Evolutionary conservation across 2,329 filamentous ascomycete species (phyloP).

Genomic region (Raffaelea deltoideospora): DNA sequence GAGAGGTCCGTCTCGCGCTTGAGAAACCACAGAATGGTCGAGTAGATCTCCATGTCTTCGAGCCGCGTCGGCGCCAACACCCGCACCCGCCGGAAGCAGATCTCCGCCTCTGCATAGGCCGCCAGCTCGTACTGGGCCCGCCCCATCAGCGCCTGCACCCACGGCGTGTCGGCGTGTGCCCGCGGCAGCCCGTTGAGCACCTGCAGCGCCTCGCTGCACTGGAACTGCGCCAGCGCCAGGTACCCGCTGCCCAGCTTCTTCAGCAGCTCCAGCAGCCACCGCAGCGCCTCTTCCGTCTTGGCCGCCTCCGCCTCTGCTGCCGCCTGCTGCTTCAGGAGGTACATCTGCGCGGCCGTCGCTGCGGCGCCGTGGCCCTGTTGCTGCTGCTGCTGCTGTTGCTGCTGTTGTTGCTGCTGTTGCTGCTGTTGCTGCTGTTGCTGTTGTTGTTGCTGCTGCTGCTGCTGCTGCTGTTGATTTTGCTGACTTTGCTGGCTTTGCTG

Average conservation of each 20-base stretch:
- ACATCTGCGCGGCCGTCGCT: constrained; percentile 1
- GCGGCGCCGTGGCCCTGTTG: too few species aligned
- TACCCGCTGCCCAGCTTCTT: constrained; percentile 72
- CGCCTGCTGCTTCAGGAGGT: constrained; percentile 20
- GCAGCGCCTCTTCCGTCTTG: constrained; percentile 61
- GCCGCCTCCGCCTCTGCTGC: constrained; percentile 34
- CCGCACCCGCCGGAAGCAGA: constrained; percentile 66
- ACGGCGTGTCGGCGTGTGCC: constrained; percentile 75
- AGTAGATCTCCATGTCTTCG: constrained; percentile 96
- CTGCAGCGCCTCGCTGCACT: constrained; percentile 61
- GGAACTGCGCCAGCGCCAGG: constrained; percentile 62
- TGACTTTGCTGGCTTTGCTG: neutral
- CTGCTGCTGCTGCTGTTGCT: neutral
- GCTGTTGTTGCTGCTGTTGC: constrained; percentile 1
- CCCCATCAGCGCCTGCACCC: constrained; percentile 82
- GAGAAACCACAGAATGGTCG: constrained; percentile 95
- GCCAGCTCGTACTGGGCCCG: constrained; percentile 85
- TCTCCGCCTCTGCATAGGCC: constrained; percentile 73
- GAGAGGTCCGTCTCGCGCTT: constrained; percentile 86
- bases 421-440: constrained; percentile 1
- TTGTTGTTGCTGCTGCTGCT: neutral
- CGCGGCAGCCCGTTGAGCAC: constrained; percentile 56
- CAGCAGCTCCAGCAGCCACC: constrained; percentile 64
- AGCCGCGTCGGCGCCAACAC: constrained; percentile 66
- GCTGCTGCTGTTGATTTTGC: constrained; percentile 1